Conservation (phyloP, 2,329 filamentous ascomycete genomes). For the Didymella pinodella region DNA sequence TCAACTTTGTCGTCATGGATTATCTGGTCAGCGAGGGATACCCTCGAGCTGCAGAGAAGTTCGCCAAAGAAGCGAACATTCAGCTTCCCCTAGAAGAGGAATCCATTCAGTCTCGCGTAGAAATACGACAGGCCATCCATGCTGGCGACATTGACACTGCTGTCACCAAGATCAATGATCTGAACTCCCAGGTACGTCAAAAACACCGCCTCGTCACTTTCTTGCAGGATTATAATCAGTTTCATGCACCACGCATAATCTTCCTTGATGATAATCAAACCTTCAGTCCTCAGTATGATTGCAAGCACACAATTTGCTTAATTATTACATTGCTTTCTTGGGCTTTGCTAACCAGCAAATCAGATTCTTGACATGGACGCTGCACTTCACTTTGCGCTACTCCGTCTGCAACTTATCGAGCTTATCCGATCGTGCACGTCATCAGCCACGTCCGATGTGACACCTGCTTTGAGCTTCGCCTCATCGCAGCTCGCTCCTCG, state of each 20-base stretch:
- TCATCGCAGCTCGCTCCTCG: conserved; percentile 85
- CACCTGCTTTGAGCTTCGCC: conserved; percentile 83
- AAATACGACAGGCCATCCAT: conserved; percentile 86
- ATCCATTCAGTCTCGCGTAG: conserved; percentile 78
- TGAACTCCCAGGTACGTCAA: conserved; percentile 83
- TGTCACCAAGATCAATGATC: conserved; percentile 85
- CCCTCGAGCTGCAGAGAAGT: conserved; percentile 88
- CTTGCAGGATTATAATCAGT: conserved; percentile 92
- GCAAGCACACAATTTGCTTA: conserved; percentile 26
- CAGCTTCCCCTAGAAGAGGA: conserved; percentile 74
- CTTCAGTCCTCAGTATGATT: conserved; percentile 89
- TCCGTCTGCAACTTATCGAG: conserved; percentile 92
- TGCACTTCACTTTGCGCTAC: conserved; percentile 84
- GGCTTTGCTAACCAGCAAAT: conserved; percentile 34
- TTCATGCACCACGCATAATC: conserved; percentile 99
- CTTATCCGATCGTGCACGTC: conserved; percentile 81
- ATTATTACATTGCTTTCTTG: conserved; percentile 16
- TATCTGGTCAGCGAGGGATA: conserved; percentile 97
- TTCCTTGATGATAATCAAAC: conserved; percentile 86
- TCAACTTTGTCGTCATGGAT: conserved; percentile 94
- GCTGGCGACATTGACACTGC: conserved; percentile 84
- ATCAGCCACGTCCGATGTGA: conserved; percentile 74
- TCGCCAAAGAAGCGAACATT: conserved; percentile 92
- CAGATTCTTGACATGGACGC: conserved; percentile 89
- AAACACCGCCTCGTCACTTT: neutral